phyloP scores from a whole-genome alignment of 2,329 filamentous ascomycete genomes.

The Colletotrichum salicis region DNA sequence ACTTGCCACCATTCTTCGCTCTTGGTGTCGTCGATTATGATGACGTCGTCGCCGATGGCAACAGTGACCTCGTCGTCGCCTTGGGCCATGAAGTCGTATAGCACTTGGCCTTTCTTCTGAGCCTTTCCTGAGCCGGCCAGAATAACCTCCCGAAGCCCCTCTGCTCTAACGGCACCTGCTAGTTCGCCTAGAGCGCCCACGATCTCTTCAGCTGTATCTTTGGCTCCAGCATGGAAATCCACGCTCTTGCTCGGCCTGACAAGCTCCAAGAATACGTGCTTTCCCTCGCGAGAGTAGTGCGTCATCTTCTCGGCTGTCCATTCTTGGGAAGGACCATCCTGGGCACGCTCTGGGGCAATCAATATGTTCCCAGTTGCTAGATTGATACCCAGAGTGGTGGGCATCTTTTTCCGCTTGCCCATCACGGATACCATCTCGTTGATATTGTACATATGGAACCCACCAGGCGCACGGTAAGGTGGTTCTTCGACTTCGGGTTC shows the following conservation, averaged over 20 bases:
- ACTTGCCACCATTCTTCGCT: conserved; percentile 99
- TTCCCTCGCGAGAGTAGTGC: conserved; percentile 98
- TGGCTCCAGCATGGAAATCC: conserved; percentile 96
- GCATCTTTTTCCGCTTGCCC: conserved; percentile 98
- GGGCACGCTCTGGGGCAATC: conserved; percentile 85
- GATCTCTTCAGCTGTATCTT: conserved; percentile 96
- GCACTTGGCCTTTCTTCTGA: conserved; percentile 84
- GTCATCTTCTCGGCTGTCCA: conserved; percentile 96
- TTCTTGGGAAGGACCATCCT: conserved; percentile 86
- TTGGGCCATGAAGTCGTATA: conserved; percentile 97
- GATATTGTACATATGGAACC: conserved; percentile 95
- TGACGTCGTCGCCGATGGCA: conserved; percentile 86
- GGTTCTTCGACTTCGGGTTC: conserved; percentile 39
- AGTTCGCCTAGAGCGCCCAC: conserved; percentile 88
- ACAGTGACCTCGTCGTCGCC: conserved; percentile 97
- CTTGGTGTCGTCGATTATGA: conserved; percentile 87
- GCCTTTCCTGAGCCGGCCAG: conserved; percentile 76
- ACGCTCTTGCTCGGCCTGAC: conserved; percentile 92
- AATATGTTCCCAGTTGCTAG: conserved; percentile 87
- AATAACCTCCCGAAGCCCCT: conserved; percentile 85
- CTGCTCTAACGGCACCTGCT: conserved; percentile 85
- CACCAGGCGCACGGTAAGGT: conserved; percentile 64
- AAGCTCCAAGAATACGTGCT: conserved; percentile 96
- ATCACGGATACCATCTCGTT: conserved; percentile 98
- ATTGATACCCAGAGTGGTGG: conserved; percentile 95